Base-by-base conservation (phyloP, 106 monocot genomes). In the Alisma plantagoaquatica region DNA sequence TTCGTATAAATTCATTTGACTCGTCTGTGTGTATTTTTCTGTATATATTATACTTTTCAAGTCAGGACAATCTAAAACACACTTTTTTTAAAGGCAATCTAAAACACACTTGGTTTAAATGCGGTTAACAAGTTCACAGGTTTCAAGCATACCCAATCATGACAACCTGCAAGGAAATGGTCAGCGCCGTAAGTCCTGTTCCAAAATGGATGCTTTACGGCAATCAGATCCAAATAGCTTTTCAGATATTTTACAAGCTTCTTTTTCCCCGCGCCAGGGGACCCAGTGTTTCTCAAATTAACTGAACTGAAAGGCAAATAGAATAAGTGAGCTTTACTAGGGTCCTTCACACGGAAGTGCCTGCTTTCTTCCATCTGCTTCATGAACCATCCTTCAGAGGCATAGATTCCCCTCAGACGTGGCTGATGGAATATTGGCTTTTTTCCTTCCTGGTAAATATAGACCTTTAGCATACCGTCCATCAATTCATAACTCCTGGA, bases 361-460 rank as follows among this genome's bases (percentile, higher is more conserved):
- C 32, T 70, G 68, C 69, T 77, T 27, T 29, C 56, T 63, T 71
- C 63, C 68, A 90, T 60, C 42, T 75, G 27, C 51, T 77, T 90
- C 68, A 83, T 69, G 53, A 90, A 90, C 83, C 83, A 83, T 19
- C 89, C 89, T 56, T 90, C 89, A 49, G 83, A 83, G 49, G 83
- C 76, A 69, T 90, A 90, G 11, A 90, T 79, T 9, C 83, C 83
- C 56, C 63, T 67, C 11, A 90, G 61, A 20, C 44, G 46, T 10
- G 83, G 76, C 10, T 54, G 54, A 48, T 76, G 89, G 54, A 90
- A 83, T 24, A 90, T 76, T n/a, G 89, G 89, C 44, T 33, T 73
- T 10, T 21, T 26, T 41, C 89, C 89, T 2, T 90, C 83, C 49
- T 59, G 52, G 42, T 90, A 90, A 43, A 83, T 70, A 56, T 80